A percentile compares a stretch with the other conserved stretches of the same genome.
Conservation (phyloP, 495 filamentous ascomycete species). For the Penicillium angulare region DNA sequence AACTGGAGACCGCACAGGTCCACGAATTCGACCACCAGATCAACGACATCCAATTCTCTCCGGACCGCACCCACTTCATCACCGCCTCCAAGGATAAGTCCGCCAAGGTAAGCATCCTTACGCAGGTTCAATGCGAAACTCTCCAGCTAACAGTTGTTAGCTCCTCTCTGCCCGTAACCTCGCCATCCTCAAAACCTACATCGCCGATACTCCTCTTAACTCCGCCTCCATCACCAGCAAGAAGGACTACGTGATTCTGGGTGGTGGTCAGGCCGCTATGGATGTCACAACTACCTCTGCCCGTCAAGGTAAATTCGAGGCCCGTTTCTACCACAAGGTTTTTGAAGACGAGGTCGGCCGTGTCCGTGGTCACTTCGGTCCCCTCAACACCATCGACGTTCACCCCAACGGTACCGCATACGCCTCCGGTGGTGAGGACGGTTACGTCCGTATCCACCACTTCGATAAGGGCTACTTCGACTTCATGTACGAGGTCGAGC, state of each 20-base stretch:
- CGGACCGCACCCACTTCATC: slow-evolving; percentile 95
- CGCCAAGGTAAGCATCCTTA: slow-evolving; percentile 64
- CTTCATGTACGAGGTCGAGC: slow-evolving; percentile 97
- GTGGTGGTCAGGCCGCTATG: slow-evolving; percentile 97
- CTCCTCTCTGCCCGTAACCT: slow-evolving; percentile 80
- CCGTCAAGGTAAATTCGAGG: slow-evolving; percentile 97
- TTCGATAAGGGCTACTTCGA: slow-evolving; percentile 99
- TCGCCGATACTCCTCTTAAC: slow-evolving; percentile 94
- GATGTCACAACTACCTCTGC: slow-evolving; percentile 95
- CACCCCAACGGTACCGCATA: slow-evolving; percentile 90
- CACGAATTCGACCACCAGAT: slow-evolving; percentile 83
- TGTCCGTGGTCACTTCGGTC: slow-evolving; percentile 95
- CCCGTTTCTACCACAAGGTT: slow-evolving; percentile 97
- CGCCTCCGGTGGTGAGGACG: slow-evolving; percentile 93
- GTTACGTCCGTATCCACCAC: slow-evolving; percentile 96
- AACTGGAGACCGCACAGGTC: slow-evolving; percentile 70
- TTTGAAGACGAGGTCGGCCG: slow-evolving; percentile 98
- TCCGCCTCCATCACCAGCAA: slow-evolving; percentile 87
- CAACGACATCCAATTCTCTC: slow-evolving; percentile 91
- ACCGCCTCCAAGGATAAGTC: slow-evolving; percentile 97
- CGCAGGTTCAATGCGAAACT: neutral
- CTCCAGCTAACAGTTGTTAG: slow-evolving; percentile 36
- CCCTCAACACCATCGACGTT: slow-evolving; percentile 84
- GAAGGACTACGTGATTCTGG: slow-evolving; percentile 96
- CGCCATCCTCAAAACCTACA: slow-evolving; percentile 87